Base-by-base conservation (phyloP, 495 filamentous ascomycete species). In the Daldinia concentrica region DNA sequence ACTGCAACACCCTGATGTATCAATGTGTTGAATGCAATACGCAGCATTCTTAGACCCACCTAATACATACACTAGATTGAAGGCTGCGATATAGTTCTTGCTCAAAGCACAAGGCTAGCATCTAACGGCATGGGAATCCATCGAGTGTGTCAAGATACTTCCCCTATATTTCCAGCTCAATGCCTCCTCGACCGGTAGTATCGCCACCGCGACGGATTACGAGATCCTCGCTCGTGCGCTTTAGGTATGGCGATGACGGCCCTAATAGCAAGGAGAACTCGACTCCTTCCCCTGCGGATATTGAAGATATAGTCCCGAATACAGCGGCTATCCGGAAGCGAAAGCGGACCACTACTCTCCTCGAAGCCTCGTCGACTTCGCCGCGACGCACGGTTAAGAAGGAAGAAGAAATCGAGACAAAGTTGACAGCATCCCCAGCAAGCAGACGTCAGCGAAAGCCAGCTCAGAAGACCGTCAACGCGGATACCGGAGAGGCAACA, bases 381-480 rank as follows among this genome's bases (percentile, higher is more conserved):
- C 67, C 69, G 29, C 48, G 55, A 12, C 60, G 66, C 45, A 69
- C 61, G 11, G 36, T 72, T 22, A 78, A 78, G 55, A 65, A 66
- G 14, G 30, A 66, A 26, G 61, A 72, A 61, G 66, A 64, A 11
- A 4, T 62, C 51, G 60, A 68, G 32, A 61, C 67, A 19, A 59
- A 68, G 45, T 27, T 70, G 52, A 24, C 64, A 56, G 29, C 69
- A 27, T 30, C 70, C 12, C 76, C 79, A 6, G 55, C 72, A 7
- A 72, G 74, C 11, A 68, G 82, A 65, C 73, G 84, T 5, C 83
- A 82, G 8, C 86, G 90, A 12, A 84, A 88, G 58, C 91, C 92
- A 6, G 90, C 91, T 2, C 87, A 90, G 50, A 89, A 85, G 68
- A 82, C 87, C 50, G 86, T 88, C 73, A 83, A 83, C 58, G 81